A percentile compares a stretch with the other conserved stretches of the same genome.
Conservation (phyloP, 75 land plant genomes). For the Azolla pinnata region DNA sequence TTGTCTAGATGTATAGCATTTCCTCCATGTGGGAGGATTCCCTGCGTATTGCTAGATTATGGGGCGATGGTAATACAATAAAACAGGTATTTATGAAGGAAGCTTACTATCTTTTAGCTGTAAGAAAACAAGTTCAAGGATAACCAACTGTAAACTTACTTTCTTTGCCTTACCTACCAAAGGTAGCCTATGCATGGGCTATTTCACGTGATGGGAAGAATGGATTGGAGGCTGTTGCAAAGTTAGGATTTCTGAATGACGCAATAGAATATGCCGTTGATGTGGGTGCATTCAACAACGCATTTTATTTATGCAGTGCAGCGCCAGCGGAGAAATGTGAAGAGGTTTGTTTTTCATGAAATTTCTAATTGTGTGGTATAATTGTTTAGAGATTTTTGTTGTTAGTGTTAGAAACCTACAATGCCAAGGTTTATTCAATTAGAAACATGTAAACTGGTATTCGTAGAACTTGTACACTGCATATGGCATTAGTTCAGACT, state of each 20-base stretch:
- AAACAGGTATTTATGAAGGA: constrained; percentile 31
- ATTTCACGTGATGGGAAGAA: constrained; percentile 21
- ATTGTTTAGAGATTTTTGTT: no score
- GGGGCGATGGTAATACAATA: constrained; percentile 23
- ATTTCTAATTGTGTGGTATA: no score
- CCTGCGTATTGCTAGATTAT: constrained; percentile 29
- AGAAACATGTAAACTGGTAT: no score
- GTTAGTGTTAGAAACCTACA: no score
- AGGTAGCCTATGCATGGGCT: constrained; percentile 43
- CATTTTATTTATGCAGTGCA: constrained; percentile 28
- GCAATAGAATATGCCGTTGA: constrained; percentile 32
- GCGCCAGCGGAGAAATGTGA: constrained; percentile 21
- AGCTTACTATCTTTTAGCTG: no score
- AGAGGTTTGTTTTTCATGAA: constrained; percentile 17
- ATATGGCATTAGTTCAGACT: no score
- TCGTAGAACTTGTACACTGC: no score
- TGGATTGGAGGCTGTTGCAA: constrained; percentile 25
- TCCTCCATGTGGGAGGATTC: constrained; percentile 37
- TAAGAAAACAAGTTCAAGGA: no score
- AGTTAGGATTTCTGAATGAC: constrained; percentile 32
- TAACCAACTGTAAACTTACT: no score
- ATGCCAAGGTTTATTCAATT: no score
- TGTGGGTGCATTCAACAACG: constrained; percentile 29
- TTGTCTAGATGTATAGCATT: constrained; percentile 23
- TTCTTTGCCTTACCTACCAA: neutral